phyloP scores from a whole-genome alignment of 2,329 filamentous ascomycete species.

The Aspergillus spinulosporus region DNA sequence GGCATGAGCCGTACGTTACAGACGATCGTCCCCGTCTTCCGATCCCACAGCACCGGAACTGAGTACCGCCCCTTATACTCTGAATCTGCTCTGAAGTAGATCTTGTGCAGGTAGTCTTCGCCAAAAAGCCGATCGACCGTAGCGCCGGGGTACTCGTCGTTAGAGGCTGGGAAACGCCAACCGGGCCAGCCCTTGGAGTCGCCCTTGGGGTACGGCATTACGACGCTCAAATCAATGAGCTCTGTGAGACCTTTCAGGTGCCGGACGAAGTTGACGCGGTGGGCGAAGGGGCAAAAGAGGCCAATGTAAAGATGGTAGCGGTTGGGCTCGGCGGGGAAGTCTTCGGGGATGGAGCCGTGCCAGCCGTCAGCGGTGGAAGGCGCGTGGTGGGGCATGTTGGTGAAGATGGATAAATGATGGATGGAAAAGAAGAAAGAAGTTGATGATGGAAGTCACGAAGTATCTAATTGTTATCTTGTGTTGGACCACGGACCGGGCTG shows the following conservation, averaged over 20 bases:
- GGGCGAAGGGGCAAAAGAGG: conserved; percentile 66
- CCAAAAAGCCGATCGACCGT: conserved; percentile 62
- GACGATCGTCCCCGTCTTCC: conserved; percentile 55
- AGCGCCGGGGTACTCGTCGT: conserved; percentile 58
- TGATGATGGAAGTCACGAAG: background rate
- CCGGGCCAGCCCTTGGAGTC: conserved; percentile 63
- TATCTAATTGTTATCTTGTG: background rate
- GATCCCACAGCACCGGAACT: conserved; percentile 65
- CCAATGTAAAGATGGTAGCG: conserved; percentile 59
- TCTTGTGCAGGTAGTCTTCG: conserved; percentile 59
- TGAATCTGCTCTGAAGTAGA: conserved; percentile 63
- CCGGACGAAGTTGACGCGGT: conserved; percentile 59
- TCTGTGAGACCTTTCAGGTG: conserved; percentile 59
- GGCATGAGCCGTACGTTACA: conserved; percentile 61
- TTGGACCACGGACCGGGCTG: too few relatives aligned
- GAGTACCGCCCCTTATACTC: conserved; percentile 62
- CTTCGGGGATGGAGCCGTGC: conserved; percentile 52
- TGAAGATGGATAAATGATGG: too few relatives aligned
- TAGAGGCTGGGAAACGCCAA: conserved; percentile 58
- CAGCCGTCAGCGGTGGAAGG: conserved; percentile 39
- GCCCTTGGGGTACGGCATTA: conserved; percentile 67
- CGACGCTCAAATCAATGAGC: conserved; percentile 58
- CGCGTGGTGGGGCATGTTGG: conserved; percentile 15
- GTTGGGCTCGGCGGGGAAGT: conserved; percentile 52
- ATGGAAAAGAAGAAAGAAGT: too few relatives aligned